These are phyloP conservation scores for Arctium lappa DNA, from an alignment of 129 eudicot species.

Conservation along the genomic window DNA sequence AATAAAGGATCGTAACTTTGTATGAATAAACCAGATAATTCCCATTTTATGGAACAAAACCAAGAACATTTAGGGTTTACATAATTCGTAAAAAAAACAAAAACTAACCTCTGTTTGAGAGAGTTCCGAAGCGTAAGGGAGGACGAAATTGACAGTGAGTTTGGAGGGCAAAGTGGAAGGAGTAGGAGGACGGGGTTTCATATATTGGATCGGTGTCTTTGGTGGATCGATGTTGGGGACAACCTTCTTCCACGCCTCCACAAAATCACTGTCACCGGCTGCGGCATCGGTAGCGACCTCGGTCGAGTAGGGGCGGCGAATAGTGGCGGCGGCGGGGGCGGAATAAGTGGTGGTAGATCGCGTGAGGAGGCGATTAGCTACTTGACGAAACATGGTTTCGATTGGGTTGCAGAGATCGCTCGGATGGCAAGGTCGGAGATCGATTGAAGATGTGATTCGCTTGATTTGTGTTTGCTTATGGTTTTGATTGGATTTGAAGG, in stretches of 20 bases:
- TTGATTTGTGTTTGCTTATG: neutral
- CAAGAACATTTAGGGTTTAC: neutral
- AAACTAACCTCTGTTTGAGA: constrained; percentile 50
- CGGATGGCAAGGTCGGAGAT: constrained; percentile 39
- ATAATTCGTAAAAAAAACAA: neutral
- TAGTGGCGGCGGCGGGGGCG: constrained; percentile 31
- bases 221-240: constrained; percentile 77
- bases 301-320: constrained; percentile 46
- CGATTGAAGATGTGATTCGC: constrained; percentile 7
- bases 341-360: constrained; percentile 35
- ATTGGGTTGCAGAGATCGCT: constrained; percentile 15
- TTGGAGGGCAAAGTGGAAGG: constrained; percentile 64
- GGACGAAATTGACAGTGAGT: constrained; percentile 73
- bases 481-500: constrained; percentile 8
- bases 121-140: constrained; percentile 57
- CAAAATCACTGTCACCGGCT: constrained; percentile 43
- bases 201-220: constrained; percentile 58
- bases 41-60: neutral
- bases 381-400: constrained; percentile 63
- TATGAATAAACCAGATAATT: neutral
- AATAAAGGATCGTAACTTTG: neutral
- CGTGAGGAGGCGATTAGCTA: constrained; percentile 42
- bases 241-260: constrained; percentile 65
- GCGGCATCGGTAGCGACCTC: constrained; percentile 42
- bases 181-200: constrained; percentile 65